Conservation (phyloP, 108 stramenopile species). For the Nannochloropsis gaditana region DNA sequence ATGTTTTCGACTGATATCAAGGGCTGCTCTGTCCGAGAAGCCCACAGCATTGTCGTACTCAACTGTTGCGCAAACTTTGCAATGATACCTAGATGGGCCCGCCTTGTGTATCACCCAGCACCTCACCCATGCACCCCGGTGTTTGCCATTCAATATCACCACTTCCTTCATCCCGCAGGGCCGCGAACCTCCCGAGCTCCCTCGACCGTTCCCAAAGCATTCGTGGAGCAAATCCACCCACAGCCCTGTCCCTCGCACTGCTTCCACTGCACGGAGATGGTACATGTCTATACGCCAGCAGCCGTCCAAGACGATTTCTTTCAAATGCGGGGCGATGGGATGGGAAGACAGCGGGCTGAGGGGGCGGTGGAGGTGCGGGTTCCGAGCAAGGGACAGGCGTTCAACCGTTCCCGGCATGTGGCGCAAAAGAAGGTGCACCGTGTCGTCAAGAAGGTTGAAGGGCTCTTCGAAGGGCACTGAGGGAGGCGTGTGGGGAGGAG, state of each 20-base stretch:
- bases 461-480: neutral
- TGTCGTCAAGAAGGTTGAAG: neutral
- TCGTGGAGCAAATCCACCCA: constrained; percentile 12
- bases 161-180: constrained; percentile 9
- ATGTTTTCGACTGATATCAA: constrained; percentile 8
- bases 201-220: constrained; percentile 7
- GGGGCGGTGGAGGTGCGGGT: neutral
- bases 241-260: neutral
- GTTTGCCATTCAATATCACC: neutral
- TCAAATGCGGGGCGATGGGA: neutral
- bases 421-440: neutral
- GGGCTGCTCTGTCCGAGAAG: neutral
- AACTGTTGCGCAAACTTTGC: neutral
- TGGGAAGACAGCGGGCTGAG: constrained; percentile 7
- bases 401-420: constrained; percentile 5
- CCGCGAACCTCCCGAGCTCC: neutral
- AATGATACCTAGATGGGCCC: constrained; percentile 8
- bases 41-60: constrained; percentile 13
- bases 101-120: constrained; percentile 19
- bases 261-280: constrained; percentile 9
- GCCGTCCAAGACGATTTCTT: constrained; percentile 5
- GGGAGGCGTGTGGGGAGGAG: neutral
- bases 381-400: neutral
- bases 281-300: constrained; percentile 15
- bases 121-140: neutral